Percentiles rank a stretch among this genome's conserved stretches.
Evolutionary conservation across 495 filamentous ascomycete genomes (phyloP).

Genomic region (Acidiella bohemica): DNA sequence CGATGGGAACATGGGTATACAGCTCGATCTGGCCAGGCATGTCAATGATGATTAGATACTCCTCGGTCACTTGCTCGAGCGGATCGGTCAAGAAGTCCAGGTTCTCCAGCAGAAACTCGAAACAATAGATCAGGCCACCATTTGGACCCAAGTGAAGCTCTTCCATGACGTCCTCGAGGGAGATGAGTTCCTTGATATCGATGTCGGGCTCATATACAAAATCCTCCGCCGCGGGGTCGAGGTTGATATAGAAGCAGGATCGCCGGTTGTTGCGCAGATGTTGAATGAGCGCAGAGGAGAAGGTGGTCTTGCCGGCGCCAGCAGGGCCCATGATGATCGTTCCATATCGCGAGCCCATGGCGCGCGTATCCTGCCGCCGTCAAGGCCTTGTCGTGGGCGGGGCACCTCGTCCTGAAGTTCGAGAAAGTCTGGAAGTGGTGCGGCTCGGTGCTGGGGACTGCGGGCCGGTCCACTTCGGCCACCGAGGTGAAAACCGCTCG

Average conservation of each 20-base stretch:
- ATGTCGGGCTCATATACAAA: conserved; percentile 87
- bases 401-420: background rate
- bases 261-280: conserved; percentile 80
- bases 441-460: no score
- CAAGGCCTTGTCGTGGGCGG: background rate
- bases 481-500: background rate
- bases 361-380: background rate
- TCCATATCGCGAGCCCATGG: conserved; percentile 4
- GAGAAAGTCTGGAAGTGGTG: no score
- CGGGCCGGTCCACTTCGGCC: no score
- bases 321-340: conserved; percentile 47
- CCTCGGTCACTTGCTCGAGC: conserved; percentile 77
- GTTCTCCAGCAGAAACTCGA: conserved; percentile 91
- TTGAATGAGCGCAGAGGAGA: conserved; percentile 83
- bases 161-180: conserved; percentile 96
- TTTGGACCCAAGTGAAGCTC: conserved; percentile 89
- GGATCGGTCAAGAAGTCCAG: conserved; percentile 73
- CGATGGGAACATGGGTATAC: conserved; percentile 88
- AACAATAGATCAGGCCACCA: conserved; percentile 93
- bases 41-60: conserved; percentile 93
- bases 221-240: conserved; percentile 88
- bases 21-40: conserved; percentile 99
- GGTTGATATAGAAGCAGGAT: conserved; percentile 92
- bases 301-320: conserved; percentile 54
- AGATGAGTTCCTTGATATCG: conserved; percentile 94